A percentile compares a stretch with the other conserved stretches of the same genome.
phyloP scores from a whole-genome alignment of 306 rosid species.

The Vicia villosa region DNA sequence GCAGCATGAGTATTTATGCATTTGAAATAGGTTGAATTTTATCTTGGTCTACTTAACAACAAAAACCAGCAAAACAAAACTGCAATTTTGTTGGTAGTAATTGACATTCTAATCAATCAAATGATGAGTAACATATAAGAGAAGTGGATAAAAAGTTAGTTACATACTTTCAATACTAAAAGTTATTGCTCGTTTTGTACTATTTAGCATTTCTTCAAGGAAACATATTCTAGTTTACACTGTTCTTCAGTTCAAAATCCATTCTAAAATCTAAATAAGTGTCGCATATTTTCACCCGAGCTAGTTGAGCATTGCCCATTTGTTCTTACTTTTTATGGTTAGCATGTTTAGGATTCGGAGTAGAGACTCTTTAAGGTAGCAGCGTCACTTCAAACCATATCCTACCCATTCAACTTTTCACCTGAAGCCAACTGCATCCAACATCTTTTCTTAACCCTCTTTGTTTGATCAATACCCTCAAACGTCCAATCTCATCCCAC shows the following conservation, averaged over 20 bases:
- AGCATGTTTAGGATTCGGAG: slow-evolving; percentile 6
- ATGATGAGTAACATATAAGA: neutral
- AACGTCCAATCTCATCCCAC: slow-evolving; percentile 75
- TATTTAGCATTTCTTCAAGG: neutral
- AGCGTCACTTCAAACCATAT: slow-evolving; percentile 18
- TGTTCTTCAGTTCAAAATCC: neutral
- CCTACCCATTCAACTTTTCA: slow-evolving; percentile 39
- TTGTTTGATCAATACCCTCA: slow-evolving; percentile 56
- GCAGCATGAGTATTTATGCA: too few relatives aligned
- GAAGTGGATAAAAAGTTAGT: neutral
- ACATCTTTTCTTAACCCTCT: slow-evolving; percentile 62
- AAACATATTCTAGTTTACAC: neutral
- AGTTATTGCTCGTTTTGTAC: neutral
- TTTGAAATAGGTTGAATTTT: too few relatives aligned
- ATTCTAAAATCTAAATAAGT: neutral
- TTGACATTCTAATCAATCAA: slow-evolving; percentile 1
- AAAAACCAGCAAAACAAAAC: neutral
- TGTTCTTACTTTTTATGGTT: neutral
- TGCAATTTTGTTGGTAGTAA: neutral
- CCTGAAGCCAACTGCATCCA: slow-evolving; percentile 75
- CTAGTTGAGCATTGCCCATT: slow-evolving; percentile 9
- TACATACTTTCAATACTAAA: neutral
- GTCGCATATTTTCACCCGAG: neutral
- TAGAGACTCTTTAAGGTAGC: slow-evolving; percentile 3
- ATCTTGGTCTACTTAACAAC: too few relatives aligned